phyloP scores from a whole-genome alignment of 2,329 filamentous ascomycete species.

The Colletotrichum tropicicola region DNA sequence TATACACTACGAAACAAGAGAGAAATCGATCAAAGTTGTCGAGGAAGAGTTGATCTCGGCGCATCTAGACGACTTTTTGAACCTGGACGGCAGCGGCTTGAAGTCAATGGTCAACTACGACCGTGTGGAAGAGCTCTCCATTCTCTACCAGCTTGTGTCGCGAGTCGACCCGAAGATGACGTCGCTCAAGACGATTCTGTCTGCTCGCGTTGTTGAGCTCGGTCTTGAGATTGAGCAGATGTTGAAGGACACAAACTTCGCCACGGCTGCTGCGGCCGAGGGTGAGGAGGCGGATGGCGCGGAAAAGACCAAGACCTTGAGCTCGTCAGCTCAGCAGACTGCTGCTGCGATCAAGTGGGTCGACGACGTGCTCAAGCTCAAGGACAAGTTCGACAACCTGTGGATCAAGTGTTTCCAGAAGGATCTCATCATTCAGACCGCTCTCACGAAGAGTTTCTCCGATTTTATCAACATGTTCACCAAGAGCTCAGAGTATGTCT shows the following conservation, averaged over 20 bases:
- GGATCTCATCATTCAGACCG: conserved; percentile 82
- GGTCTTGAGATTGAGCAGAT: conserved; percentile 84
- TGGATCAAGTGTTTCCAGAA: conserved; percentile 77
- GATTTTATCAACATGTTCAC: conserved; percentile 94
- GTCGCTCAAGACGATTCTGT: conserved; percentile 75
- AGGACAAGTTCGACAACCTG: conserved; percentile 88
- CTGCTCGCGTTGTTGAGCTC: conserved; percentile 79
- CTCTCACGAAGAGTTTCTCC: conserved; percentile 86
- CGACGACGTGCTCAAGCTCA: conserved; percentile 85
- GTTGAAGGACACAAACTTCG: conserved; percentile 65
- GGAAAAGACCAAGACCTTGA: conserved; percentile 51
- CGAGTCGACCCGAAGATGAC: conserved; percentile 80
- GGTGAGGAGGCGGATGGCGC: conserved; percentile 61
- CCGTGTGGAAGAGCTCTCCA: conserved; percentile 77
- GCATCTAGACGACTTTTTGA: conserved; percentile 83
- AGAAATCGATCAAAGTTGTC: conserved; percentile 79
- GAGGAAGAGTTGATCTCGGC: conserved; percentile 82
- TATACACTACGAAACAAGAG: conserved; percentile 75
- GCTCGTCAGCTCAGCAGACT: conserved; percentile 76
- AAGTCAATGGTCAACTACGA: conserved; percentile 93
- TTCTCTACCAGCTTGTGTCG: conserved; percentile 81
- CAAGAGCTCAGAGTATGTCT: conserved; percentile 90
- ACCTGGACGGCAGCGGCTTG: conserved; percentile 85
- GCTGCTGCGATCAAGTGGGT: conserved; percentile 94
- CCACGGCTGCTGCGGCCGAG: conserved; percentile 45